Percentiles rank a stretch among this genome's conserved stretches.
Evolutionary conservation across 2,329 filamentous ascomycete species (phyloP).

Genomic region (Lithohypha guttulata): DNA sequence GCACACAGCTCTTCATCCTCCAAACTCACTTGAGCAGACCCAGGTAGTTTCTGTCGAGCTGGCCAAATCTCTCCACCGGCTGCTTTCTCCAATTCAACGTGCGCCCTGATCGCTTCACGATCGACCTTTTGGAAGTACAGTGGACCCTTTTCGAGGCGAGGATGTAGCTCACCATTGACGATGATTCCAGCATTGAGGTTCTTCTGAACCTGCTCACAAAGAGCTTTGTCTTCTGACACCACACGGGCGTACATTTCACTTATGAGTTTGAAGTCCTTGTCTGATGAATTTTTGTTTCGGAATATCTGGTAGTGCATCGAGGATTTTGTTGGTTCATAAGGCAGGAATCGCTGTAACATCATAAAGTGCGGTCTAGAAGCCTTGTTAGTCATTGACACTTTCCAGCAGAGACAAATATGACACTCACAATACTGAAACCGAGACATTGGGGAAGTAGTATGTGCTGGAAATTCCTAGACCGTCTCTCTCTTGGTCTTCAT

Average conservation of each 20-base stretch:
- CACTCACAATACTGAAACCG: conserved; percentile 26
- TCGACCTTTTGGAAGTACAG: conserved; percentile 46
- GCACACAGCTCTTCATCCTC: conserved; percentile 27
- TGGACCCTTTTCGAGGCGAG: conserved; percentile 48
- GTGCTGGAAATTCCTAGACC: conserved; percentile 22
- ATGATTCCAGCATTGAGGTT: conserved; percentile 53
- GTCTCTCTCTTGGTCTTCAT: conserved; percentile 19
- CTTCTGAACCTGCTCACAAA: conserved; percentile 48
- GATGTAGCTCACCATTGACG: conserved; percentile 51
- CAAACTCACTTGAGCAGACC: conserved; percentile 21
- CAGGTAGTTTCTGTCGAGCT: conserved; percentile 27
- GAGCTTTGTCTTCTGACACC: conserved; percentile 53
- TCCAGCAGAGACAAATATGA: conserved; percentile 5
- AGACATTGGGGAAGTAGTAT: conserved; percentile 29
- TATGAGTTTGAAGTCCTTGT: conserved; percentile 48
- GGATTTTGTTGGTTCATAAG: conserved; percentile 40
- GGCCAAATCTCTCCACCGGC: conserved; percentile 42
- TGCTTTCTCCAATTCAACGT: conserved; percentile 37
- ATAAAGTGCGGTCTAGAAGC: conserved; percentile 45
- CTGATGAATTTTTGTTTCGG: conserved; percentile 49
- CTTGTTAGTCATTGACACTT: conserved; percentile 12
- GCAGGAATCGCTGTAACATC: conserved; percentile 53
- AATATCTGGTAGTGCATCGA: conserved; percentile 54
- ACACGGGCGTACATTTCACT: conserved; percentile 52
- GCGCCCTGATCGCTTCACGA: conserved; percentile 38